Evolutionary conservation across 352 stramenopile genomes (phyloP), one percentile per base, ranked within the genome.

Genomic region (Globisporangium paroecandrum): DNA sequence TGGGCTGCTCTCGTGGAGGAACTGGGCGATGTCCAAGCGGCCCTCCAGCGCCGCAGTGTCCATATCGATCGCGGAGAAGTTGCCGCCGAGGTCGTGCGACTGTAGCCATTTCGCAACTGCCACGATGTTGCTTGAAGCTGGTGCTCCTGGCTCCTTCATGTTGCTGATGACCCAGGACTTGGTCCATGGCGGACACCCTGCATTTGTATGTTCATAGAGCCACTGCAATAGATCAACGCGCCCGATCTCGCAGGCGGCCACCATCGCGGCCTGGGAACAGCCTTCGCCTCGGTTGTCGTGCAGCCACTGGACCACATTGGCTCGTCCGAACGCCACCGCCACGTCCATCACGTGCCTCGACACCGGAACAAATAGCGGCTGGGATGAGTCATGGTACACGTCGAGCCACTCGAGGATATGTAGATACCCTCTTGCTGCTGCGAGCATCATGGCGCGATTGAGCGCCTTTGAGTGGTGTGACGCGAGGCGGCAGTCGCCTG

Each of bases 231-330:
- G 6, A 41, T 69, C 64, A 3, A 59, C 15, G 15, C 43, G 55
- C 29, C 64, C 54, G 7, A n/a, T 36, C 15, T 32, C 38, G 13
- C 41, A 58, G 5, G 64, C 64, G 0, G 4, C 25, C 38, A 64
- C 27, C 38, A 64, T 64, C 20, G 64, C 64, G 1, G 36, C 53
- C 32, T 46, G 27, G 5, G 64, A 69, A 27, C 76, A 83, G 32
- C 64, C 69, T 64, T 83, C 78, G 13, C 68, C 32, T 1, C 74
- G 76, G 57, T 82, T 60, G 3, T 46, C 46, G 34, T 82, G 66
- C n/a, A 86, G 70, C 74, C 74, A 86, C 29, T 77, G 74, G 5
- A 81, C 62, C 29, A 82, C 73, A 6, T 64, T 27, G 8, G 59
- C 18, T 22, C 36, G 54, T 0, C 38, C 55, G n/a, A 61, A 58